Conservation (phyloP, 768 basidiomycete species). For the Daedaleopsis sinensis region DNA sequence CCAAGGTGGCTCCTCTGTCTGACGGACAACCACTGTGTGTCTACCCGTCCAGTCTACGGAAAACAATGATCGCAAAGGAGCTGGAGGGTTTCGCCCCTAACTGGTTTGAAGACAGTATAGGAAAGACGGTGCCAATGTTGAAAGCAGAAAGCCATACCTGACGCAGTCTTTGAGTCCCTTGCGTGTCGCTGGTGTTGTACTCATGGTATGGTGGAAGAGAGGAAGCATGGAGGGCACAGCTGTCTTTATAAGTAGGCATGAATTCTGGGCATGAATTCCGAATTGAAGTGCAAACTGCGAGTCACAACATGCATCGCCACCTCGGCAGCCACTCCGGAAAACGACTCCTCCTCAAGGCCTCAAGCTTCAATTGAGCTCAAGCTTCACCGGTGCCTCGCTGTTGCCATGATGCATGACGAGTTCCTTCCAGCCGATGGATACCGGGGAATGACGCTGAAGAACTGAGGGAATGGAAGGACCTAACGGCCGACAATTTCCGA, state of each 20-base stretch:
- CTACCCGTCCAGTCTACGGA: no score
- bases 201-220: not conserved
- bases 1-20: no score
- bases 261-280: slow-evolving; percentile 5
- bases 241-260: not conserved
- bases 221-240: not conserved
- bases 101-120: not conserved
- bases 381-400: no score
- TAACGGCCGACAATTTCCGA: no score
- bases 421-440: no score
- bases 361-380: no score
- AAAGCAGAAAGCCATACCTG: slow-evolving; percentile 27
- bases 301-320: slow-evolving; percentile 20
- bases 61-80: no score
- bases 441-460: no score
- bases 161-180: slow-evolving; percentile 41
- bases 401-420: no score
- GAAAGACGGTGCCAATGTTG: not conserved
- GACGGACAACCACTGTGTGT: no score
- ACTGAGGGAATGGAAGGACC: no score
- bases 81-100: not conserved
- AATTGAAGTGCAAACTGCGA: not conserved
- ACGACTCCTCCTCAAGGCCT: not conserved
- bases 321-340: not conserved
- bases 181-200: slow-evolving; percentile 11